Conservation (phyloP, 106 monocot species). For the Dendrobium nobile region DNA sequence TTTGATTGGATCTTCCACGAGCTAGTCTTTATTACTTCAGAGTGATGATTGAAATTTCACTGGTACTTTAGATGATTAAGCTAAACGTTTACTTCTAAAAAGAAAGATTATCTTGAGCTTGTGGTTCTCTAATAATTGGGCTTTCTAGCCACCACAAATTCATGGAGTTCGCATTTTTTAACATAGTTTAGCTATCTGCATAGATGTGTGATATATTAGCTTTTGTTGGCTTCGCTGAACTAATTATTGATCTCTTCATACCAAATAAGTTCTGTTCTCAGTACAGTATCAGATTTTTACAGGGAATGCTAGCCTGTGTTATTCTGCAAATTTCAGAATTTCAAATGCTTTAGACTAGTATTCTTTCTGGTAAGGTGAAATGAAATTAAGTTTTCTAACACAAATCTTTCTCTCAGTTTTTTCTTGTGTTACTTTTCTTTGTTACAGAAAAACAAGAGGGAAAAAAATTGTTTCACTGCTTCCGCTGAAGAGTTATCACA, state of each 20-base stretch:
- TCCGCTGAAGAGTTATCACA: neutral
- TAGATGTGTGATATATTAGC: neutral
- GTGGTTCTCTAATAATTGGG: neutral
- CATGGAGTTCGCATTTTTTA: neutral
- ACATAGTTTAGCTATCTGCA: neutral
- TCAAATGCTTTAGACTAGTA: neutral
- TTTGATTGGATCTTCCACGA: neutral
- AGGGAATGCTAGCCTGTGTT: neutral
- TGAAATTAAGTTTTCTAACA: neutral
- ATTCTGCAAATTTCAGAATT: neutral
- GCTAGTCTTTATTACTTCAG: neutral
- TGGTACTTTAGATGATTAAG: neutral
- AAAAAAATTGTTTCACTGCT: neutral
- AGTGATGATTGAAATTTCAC: neutral
- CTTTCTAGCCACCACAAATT: neutral
- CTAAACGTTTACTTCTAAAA: neutral
- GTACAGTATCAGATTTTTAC: neutral
- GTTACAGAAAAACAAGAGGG: neutral
- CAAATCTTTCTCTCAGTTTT: neutral
- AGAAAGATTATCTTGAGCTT: neutral
- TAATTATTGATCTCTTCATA: neutral
- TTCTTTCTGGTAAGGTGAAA: neutral
- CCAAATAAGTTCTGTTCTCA: neutral
- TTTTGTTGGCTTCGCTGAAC: neutral
- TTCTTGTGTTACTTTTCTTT: neutral